Percentiles rank a stretch among this genome's conserved stretches.
Conservation (phyloP, 2,329 filamentous ascomycete species). For the Monosporascus ibericus region DNA sequence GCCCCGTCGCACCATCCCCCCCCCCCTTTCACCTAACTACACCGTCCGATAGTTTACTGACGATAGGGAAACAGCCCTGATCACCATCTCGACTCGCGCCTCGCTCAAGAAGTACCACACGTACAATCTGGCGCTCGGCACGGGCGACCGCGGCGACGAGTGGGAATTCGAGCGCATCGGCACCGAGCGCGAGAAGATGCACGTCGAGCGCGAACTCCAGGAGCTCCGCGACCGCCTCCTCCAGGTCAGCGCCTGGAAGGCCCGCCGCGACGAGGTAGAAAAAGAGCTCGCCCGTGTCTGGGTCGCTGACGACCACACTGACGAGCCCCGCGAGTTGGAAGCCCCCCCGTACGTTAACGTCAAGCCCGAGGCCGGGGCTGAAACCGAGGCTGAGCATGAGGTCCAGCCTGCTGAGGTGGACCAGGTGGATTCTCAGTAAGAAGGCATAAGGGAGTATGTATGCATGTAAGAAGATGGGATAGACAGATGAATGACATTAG, state of each 20-base stretch:
- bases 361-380: constrained; percentile 1
- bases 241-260: constrained; percentile 80
- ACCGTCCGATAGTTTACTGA: neutral
- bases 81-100: constrained; percentile 91
- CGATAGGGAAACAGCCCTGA: constrained; percentile 56
- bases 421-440: no score
- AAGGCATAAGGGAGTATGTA: no score
- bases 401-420: neutral
- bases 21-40: neutral
- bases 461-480: no score
- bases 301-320: constrained; percentile 42
- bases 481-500: no score
- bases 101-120: constrained; percentile 95
- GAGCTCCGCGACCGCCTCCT: constrained; percentile 75
- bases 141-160: constrained; percentile 73
- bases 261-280: constrained; percentile 73
- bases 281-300: constrained; percentile 64
- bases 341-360: constrained; percentile 39
- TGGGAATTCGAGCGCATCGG: constrained; percentile 95
- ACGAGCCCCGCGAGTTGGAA: constrained; percentile 24
- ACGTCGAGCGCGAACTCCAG: constrained; percentile 83
- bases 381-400: neutral
- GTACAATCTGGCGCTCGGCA: constrained; percentile 78
- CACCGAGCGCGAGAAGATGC: constrained; percentile 86
- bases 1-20: no score